These are phyloP conservation scores for Teunomyces funiuensis DNA, from an alignment of 805 yeast genomes.

Conservation along the genomic window DNA sequence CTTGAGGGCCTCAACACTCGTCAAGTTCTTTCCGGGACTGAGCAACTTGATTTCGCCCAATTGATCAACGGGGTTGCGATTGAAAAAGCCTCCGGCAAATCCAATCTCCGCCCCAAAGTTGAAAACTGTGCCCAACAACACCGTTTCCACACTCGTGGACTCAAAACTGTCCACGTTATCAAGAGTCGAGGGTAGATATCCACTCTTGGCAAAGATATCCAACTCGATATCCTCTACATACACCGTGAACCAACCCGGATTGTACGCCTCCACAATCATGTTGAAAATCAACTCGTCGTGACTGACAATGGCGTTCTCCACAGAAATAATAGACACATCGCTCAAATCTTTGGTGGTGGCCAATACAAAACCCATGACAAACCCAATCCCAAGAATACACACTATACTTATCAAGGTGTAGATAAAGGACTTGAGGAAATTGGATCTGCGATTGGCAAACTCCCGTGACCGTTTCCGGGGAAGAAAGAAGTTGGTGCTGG, in stretches of 20 bases:
- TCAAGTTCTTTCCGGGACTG: slow-evolving; percentile 62
- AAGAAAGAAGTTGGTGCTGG: slow-evolving; percentile 23
- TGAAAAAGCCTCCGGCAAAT: slow-evolving; percentile 78
- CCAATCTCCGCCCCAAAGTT: slow-evolving; percentile 68
- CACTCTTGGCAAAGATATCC: slow-evolving; percentile 81
- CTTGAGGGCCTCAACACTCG: slow-evolving; percentile 16
- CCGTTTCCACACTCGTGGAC: slow-evolving; percentile 50
- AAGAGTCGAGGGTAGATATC: slow-evolving; percentile 35
- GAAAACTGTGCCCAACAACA: slow-evolving; percentile 69
- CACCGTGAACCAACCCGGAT: slow-evolving; percentile 82
- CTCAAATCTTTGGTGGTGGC: slow-evolving; percentile 86
- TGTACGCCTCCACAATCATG: slow-evolving; percentile 72
- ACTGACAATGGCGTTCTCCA: slow-evolving; percentile 73
- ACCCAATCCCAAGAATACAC: slow-evolving; percentile 66
- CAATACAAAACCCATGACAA: slow-evolving; percentile 76
- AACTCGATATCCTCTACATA: slow-evolving; percentile 64
- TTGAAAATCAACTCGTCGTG: slow-evolving; percentile 84
- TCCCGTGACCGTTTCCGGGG: slow-evolving; percentile 29
- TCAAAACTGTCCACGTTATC: neutral
- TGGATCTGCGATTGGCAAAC: slow-evolving; percentile 12
- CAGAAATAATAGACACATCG: slow-evolving; percentile 56
- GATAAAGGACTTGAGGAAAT: slow-evolving; percentile 31
- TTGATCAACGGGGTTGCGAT: slow-evolving; percentile 56
- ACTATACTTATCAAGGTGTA: slow-evolving; percentile 48
- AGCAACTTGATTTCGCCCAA: slow-evolving; percentile 68